A percentile compares a stretch with the other conserved stretches of the same genome.
These are phyloP conservation scores for Rhizodiscina lignyota DNA, from an alignment of 495 filamentous ascomycete genomes.

Conservation along the genomic window DNA sequence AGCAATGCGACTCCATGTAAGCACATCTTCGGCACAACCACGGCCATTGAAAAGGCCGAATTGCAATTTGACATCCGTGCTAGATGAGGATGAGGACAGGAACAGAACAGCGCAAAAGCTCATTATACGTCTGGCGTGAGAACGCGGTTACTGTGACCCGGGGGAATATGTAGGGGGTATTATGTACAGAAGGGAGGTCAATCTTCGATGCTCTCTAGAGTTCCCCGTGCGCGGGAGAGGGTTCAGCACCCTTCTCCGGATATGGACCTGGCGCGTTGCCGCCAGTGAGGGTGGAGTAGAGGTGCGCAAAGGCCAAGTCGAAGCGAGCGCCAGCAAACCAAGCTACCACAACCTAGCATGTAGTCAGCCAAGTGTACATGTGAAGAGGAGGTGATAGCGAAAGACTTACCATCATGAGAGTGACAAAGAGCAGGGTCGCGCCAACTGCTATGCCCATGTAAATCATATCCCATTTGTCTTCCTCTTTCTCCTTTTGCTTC, in stretches of 20 bases:
- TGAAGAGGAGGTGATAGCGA: too few relatives aligned
- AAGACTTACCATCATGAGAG: slow-evolving; percentile 44
- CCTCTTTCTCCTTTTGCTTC: slow-evolving; percentile 30
- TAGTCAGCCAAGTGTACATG: slow-evolving; percentile 3
- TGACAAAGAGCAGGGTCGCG: slow-evolving; percentile 40
- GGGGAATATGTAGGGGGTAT: too few relatives aligned
- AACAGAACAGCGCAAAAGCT: too few relatives aligned
- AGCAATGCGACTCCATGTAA: slow-evolving; percentile 31
- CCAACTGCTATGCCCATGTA: slow-evolving; percentile 47
- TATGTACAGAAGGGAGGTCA: too few relatives aligned
- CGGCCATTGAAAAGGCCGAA: slow-evolving; percentile 61
- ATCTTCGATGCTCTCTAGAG: too few relatives aligned
- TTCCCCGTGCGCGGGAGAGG: too few relatives aligned
- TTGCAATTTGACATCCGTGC: slow-evolving; percentile 99
- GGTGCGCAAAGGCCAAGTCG: slow-evolving; percentile 27
- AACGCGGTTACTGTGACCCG: too few relatives aligned
- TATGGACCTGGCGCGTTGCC: too few relatives aligned
- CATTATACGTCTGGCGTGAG: slow-evolving; percentile 1
- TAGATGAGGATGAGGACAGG: too few relatives aligned
- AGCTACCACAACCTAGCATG: slow-evolving; percentile 42
- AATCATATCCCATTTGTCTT: slow-evolving; percentile 39
- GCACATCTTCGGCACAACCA: slow-evolving; percentile 86
- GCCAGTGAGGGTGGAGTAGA: too few relatives aligned
- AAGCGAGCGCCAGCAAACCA: slow-evolving; percentile 48
- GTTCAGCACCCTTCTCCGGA: too few relatives aligned